Base-by-base conservation (phyloP, 2,329 filamentous ascomycete species). In the Trichoderma guizhouense region DNA sequence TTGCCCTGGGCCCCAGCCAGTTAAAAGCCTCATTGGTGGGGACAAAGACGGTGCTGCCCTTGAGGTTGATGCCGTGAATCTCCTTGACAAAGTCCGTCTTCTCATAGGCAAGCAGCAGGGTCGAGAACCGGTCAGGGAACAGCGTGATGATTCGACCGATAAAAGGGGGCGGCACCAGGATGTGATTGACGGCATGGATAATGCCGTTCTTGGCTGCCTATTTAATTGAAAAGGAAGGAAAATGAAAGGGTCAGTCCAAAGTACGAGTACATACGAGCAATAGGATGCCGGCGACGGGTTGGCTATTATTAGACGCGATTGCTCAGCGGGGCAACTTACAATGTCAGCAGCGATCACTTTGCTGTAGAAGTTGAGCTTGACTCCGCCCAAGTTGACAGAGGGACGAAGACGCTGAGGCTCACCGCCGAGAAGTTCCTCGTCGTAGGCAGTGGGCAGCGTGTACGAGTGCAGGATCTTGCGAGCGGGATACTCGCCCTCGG, bases 21-120 rank as follows among this genome's bases (percentile, higher is more conserved):
- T 87, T 79, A 84, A 95, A 97, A n/a, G 94, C 95, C 5, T 82
- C 83, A 85, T 98, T 97, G 60, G 87, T 89, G 0, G 95, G 94
- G 0, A 92, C 92, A 77, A 97, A 97, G 73, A 96, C 79, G 3
- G 94, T 97, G 51, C 90, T 89, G 43, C 93, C 93, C 3, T 84
- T 81, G 43, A 83, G 83, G 21, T 80, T 77, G 75, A 86, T 83
- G 75, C 87, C 84, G 69, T 91, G 84, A 72, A 91, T 82, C 64
- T 86, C 86, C 14, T 90, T 83, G 69, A 86, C 85, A 1, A 98
- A 87, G 9, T 92, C 90, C 0, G 93, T 95, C 83, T 92, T 93
- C 69, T 87, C 84, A 32, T 94, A 89, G 5, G 89, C 95, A 8
- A 95, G 87, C 66, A 91, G 86, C 1, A 97, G 87, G 0, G 94